Evolutionary conservation across 768 basidiomycete species (phyloP).

Genomic region (Mrakia gelida): DNA sequence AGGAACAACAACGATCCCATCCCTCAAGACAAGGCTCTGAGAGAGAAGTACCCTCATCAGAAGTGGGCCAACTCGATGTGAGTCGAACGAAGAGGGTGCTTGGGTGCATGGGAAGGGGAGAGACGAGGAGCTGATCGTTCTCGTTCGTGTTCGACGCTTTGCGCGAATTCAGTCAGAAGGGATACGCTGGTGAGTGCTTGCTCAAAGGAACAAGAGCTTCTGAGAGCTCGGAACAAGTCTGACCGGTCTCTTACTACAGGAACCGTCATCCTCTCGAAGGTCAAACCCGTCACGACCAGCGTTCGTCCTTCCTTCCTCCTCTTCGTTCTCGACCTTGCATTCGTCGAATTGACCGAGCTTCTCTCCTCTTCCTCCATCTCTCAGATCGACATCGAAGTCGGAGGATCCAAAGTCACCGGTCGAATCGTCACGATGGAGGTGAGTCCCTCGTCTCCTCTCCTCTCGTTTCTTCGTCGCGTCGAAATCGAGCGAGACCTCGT

Average conservation of each 20-base stretch:
- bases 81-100: background rate
- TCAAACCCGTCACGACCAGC: conserved; percentile 5
- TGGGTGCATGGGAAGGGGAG: background rate
- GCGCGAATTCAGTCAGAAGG: conserved; percentile 11
- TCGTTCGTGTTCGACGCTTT: background rate
- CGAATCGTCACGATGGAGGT: conserved; percentile 26
- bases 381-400: conserved; percentile 24
- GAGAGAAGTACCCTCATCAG: conserved; percentile 30
- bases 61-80: conserved; percentile 28
- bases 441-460: background rate
- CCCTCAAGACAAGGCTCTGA: conserved; percentile 23
- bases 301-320: background rate
- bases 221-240: no score
- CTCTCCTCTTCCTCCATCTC: background rate
- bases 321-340: background rate
- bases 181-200: conserved; percentile 20
- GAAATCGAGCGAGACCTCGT: background rate
- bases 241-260: background rate
- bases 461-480: conserved; percentile 1
- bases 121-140: no score
- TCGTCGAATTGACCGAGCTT: background rate
- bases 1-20: conserved; percentile 27
- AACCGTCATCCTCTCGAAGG: conserved; percentile 27
- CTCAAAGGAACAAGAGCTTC: no score
- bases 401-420: conserved; percentile 17